Base-by-base conservation (phyloP, 2,329 filamentous ascomycete species). In the Neopestalotiopsis rosae region DNA sequence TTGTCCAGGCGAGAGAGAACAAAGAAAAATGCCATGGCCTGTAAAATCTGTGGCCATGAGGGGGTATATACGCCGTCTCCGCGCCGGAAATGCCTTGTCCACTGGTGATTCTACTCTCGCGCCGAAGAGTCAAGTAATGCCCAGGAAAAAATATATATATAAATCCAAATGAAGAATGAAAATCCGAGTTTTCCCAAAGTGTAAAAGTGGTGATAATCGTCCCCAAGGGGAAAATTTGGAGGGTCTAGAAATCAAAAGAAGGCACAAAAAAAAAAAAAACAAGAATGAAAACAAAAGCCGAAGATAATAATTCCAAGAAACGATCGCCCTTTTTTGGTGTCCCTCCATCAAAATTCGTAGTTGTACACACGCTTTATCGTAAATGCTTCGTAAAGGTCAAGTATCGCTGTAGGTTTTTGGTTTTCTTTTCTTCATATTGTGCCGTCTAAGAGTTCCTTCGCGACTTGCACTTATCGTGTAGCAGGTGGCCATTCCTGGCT, bases 401-500 rank as follows among this genome's bases (percentile, higher is more conserved):
- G 17, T 38, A 52, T 65, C 28, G 45, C 42, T 58, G 20, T 9
- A 24, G 17, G 13, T 10, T 49, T 30, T 28, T 28, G 2, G 2
- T 28, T 28, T 28, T 2, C 4, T 28, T 3, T 24, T 3, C 3
- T 28, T 28, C 40, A 20, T 40, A 20, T 14, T 64, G 61, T 38
- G 17, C 64, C 3, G 67, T 67, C 76, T 75, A 82, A 69, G 81
- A 83, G 72, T 82, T 85, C 72, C 88, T 84, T 75, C 89, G 84
- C 77, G 89, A 90, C 85, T 97, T 98, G 85, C 95, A 98, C 82
- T 98, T 98, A 77, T 97, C 94, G 81, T 97, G 94, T 67, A 89
- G 80, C 73, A 91, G 76, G 78, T 98, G 95, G 13, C 95, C 95
- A 77, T 98, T 98, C 70, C 94, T 88, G 59, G 95, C 95, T 28